Evolutionary conservation across 371 early-diverging fungal genomes (phyloP).

Genomic region (Mucor lusitanicus): DNA sequence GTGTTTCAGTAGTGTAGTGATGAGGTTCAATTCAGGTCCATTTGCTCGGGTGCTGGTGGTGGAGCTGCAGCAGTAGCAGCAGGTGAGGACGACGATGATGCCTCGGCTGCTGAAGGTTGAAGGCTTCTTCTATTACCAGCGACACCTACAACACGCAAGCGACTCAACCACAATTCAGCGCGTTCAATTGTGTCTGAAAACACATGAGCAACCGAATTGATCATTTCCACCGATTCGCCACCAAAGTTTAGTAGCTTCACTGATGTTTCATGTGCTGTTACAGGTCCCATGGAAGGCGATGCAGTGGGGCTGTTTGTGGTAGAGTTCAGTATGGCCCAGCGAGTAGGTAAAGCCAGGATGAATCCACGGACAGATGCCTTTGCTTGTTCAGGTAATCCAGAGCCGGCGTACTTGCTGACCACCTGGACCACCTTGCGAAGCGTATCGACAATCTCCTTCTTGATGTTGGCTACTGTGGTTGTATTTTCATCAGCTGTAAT

Average conservation of each 20-base stretch:
- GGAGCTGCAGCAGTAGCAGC: neutral
- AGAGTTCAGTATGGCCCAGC: constrained; percentile 73
- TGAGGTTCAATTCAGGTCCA: constrained; percentile 7
- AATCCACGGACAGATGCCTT: constrained; percentile 82
- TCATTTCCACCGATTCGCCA: constrained; percentile 82
- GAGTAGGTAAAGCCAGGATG: constrained; percentile 83
- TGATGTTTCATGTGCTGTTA: constrained; percentile 43
- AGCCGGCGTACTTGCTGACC: constrained; percentile 84
- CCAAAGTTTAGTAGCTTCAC: constrained; percentile 67
- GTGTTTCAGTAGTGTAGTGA: neutral
- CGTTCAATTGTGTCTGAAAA: constrained; percentile 79
- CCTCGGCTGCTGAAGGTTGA: neutral
- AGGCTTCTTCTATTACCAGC: constrained; percentile 4
- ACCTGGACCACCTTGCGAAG: constrained; percentile 88
- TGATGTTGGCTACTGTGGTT: constrained; percentile 60
- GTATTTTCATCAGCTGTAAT: constrained; percentile 17
- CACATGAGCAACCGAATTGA: constrained; percentile 76
- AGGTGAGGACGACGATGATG: no score
- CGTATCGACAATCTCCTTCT: constrained; percentile 85
- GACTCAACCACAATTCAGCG: constrained; percentile 78
- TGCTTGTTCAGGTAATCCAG: constrained; percentile 86
- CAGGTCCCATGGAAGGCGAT: constrained; percentile 49
- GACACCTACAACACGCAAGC: constrained; percentile 50
- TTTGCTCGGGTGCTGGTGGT: constrained; percentile 4
- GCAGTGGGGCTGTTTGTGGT: constrained; percentile 34